phyloP scores from a whole-genome alignment of 371 early-diverging fungal genomes.

The Globomyces sp. region DNA sequence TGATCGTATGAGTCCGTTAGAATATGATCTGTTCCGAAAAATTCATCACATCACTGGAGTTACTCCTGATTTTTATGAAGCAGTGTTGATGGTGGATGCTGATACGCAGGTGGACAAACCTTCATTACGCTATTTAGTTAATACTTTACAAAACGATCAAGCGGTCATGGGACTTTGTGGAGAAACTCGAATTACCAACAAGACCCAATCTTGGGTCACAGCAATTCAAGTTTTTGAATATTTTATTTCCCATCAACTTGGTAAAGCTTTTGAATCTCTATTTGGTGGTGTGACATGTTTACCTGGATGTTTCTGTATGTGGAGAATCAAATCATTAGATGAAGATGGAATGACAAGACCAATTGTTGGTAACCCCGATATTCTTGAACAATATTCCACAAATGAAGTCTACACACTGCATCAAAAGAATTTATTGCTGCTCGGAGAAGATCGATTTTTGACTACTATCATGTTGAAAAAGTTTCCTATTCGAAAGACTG shows the following conservation, averaged over 20 bases:
- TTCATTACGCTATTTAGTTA: slow-evolving; percentile 84
- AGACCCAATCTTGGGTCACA: slow-evolving; percentile 84
- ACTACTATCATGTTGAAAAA: slow-evolving; percentile 99
- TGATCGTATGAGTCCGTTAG: slow-evolving; percentile 89
- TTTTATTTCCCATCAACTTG: slow-evolving; percentile 88
- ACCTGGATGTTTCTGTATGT: slow-evolving; percentile 72
- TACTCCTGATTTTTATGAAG: slow-evolving; percentile 13
- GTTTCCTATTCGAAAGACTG: slow-evolving; percentile 96
- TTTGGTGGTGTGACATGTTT: slow-evolving; percentile 88
- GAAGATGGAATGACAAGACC: slow-evolving; percentile 61
- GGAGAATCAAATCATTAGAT: slow-evolving; percentile 72
- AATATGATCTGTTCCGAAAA: slow-evolving; percentile 89
- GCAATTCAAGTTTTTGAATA: slow-evolving; percentile 97
- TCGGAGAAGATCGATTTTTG: slow-evolving; percentile 62
- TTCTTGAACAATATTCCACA: slow-evolving; percentile 94
- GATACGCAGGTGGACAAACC: slow-evolving; percentile 88
- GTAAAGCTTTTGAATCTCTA: slow-evolving; percentile 99
- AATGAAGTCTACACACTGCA: slow-evolving; percentile 97
- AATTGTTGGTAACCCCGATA: slow-evolving; percentile 83
- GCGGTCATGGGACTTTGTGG: slow-evolving; percentile 85
- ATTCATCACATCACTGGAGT: slow-evolving; percentile 56
- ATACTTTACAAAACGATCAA: slow-evolving; percentile 84
- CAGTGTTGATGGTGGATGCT: slow-evolving; percentile 89
- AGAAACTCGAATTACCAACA: slow-evolving; percentile 81
- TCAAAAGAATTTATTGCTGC: slow-evolving; percentile 69